Evolutionary conservation across 176 grass and related monocot species (phyloP).

Genomic region (Zizania latifolia): DNA sequence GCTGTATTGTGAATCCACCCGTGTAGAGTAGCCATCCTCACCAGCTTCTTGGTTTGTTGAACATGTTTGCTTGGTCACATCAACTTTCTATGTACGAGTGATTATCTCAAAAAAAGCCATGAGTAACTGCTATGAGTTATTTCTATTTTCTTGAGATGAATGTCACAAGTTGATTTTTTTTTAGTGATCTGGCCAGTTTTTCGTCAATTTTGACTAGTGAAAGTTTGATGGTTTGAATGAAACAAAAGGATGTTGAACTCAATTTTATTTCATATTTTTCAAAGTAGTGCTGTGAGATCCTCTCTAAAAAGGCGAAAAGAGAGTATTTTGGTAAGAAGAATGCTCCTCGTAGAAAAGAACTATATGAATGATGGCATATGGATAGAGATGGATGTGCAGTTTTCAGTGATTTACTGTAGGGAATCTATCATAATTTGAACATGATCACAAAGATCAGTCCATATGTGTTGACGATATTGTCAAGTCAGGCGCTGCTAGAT

Average conservation of each 20-base stretch:
- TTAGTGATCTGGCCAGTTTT: neutral
- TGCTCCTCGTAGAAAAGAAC: constrained; percentile 1
- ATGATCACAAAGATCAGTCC: neutral
- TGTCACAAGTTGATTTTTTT: neutral
- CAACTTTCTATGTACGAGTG: neutral
- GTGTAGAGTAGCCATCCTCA: neutral
- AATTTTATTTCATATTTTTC: neutral
- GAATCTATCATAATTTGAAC: neutral
- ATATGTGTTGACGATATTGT: constrained; percentile 19
- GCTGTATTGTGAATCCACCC: no score
- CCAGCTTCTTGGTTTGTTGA: constrained; percentile 18
- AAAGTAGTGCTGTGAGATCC: neutral
- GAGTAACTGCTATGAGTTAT: neutral
- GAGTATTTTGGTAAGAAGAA: neutral
- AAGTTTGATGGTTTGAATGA: neutral
- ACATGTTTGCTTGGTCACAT: constrained; percentile 36
- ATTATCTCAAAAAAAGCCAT: neutral
- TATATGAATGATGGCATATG: neutral
- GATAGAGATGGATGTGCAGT: constrained; percentile 9
- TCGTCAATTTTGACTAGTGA: neutral
- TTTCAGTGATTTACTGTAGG: neutral
- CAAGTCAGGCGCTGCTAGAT: constrained; percentile 27
- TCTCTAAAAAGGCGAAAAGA: neutral
- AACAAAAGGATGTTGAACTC: neutral
- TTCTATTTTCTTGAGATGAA: neutral